Evolutionary conservation across 805 yeast genomes (phyloP).

Genomic region (Hanseniaspora jakobsenii): DNA sequence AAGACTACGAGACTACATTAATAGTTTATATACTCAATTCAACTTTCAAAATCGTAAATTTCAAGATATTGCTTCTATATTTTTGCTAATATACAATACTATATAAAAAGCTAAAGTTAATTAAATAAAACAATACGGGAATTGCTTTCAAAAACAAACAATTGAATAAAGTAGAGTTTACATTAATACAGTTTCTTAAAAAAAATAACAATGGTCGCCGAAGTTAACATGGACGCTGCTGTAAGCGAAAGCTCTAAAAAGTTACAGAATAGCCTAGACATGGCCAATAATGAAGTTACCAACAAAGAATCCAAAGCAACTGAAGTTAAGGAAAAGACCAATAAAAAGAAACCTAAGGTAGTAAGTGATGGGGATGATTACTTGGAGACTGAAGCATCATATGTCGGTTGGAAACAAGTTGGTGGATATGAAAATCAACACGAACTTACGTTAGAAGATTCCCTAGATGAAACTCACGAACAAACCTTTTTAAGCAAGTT

Average conservation of each 20-base stretch:
- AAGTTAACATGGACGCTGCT: conserved; percentile 1
- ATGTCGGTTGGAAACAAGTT: conserved; percentile 89
- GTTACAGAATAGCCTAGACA: too few relatives aligned
- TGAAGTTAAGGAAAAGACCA: conserved; percentile 4
- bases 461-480: conserved; percentile 54
- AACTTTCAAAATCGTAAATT: too few relatives aligned
- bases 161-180: too few relatives aligned
- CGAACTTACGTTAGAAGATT: conserved; percentile 52
- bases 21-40: too few relatives aligned
- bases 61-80: too few relatives aligned
- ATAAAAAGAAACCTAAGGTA: conserved; percentile 3
- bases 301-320: conserved; percentile 11
- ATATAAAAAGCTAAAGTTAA: too few relatives aligned
- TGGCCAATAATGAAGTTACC: conserved; percentile 13
- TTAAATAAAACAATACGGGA: too few relatives aligned
- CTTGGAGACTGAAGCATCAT: conserved; percentile 37
- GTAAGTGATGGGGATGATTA: conserved; percentile 12
- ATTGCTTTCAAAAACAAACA: too few relatives aligned
- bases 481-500: conserved; percentile 59
- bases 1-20: too few relatives aligned
- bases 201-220: not conserved
- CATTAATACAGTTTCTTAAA: too few relatives aligned
- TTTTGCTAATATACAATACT: too few relatives aligned
- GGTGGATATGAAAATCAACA: conserved; percentile 74
- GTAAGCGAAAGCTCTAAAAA: too few relatives aligned